Percentiles rank a stretch among this genome's conserved stretches.
phyloP scores from a whole-genome alignment of 2,329 filamentous ascomycete species.

The Pseudogymnoascus sp. region DNA sequence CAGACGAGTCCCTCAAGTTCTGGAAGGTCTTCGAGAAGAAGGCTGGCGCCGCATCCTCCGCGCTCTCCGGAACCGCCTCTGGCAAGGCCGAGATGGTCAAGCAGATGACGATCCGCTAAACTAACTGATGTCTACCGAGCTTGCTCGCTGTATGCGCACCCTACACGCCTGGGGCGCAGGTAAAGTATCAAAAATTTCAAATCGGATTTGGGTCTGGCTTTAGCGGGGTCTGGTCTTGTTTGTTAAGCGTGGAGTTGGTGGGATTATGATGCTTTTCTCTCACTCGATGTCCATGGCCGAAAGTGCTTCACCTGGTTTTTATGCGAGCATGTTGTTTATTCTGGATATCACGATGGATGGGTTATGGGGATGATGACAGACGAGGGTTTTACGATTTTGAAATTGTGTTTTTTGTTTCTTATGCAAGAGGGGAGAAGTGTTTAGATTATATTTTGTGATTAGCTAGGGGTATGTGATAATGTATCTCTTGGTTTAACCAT shows the following conservation, averaged over 20 bases:
- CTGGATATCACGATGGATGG: slow-evolving; percentile 18
- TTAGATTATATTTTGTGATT: slow-evolving; percentile 8
- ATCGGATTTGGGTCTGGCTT: slow-evolving; percentile 28
- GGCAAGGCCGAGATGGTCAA: slow-evolving; percentile 82
- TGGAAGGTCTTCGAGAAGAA: slow-evolving; percentile 99
- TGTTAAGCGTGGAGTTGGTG: slow-evolving; percentile 49
- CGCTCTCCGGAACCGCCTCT: slow-evolving; percentile 59
- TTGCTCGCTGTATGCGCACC: slow-evolving; percentile 5
- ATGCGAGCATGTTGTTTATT: slow-evolving; percentile 23
- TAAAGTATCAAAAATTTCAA: slow-evolving; percentile 29
- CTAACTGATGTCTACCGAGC: slow-evolving; percentile 28
- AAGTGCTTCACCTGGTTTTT: slow-evolving; percentile 36
- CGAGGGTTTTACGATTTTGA: not conserved
- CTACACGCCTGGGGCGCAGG: slow-evolving; percentile 15
- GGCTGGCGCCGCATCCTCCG: slow-evolving; percentile 61
- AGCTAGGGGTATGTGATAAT: not conserved
- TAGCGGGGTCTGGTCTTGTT: slow-evolving; percentile 33
- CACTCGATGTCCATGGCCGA: slow-evolving; percentile 41
- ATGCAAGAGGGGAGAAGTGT: not conserved
- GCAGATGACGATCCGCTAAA: slow-evolving; percentile 88
- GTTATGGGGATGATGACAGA: slow-evolving; percentile 10
- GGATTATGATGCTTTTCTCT: slow-evolving; percentile 29
- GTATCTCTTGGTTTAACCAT: slow-evolving; percentile 1
- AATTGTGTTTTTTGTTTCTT: slow-evolving; percentile 1
- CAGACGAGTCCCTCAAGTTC: slow-evolving; percentile 97